phyloP scores from a whole-genome alignment of 345 rosid genomes.

The Melastoma malabathricum region DNA sequence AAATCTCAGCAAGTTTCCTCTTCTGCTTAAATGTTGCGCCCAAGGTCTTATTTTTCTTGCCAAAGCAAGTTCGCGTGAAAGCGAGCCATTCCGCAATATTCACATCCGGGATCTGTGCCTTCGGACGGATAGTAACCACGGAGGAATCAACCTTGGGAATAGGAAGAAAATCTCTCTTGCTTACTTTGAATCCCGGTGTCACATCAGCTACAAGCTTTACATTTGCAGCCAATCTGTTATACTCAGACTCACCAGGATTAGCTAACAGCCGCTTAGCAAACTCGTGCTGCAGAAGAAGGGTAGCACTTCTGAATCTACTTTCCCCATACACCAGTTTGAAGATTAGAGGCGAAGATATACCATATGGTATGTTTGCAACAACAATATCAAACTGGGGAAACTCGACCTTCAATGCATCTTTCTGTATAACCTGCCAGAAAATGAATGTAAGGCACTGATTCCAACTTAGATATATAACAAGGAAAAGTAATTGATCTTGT shows the following conservation, averaged over 20 bases:
- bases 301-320: conserved; percentile 46
- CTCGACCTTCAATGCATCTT: conserved; percentile 68
- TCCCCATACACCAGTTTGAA: conserved; percentile 66
- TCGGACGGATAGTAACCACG: conserved; percentile 62
- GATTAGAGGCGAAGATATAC: conserved; percentile 72
- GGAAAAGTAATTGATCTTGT: too few relatives aligned
- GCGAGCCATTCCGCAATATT: conserved; percentile 62
- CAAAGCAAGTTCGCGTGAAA: conserved; percentile 64
- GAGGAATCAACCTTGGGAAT: conserved; percentile 87
- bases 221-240: conserved; percentile 75
- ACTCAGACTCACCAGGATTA: conserved; percentile 72
- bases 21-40: conserved; percentile 90
- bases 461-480: background rate
- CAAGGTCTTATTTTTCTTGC: conserved; percentile 75
- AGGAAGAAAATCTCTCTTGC: conserved; percentile 85
- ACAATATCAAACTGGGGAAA: conserved; percentile 68
- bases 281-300: conserved; percentile 88
- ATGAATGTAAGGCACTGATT: background rate
- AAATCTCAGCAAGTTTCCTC: conserved; percentile 61
- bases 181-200: conserved; percentile 69
- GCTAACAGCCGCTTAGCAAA: conserved; percentile 71
- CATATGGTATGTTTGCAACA: conserved; percentile 65
- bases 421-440: conserved; percentile 42
- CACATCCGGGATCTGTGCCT: conserved; percentile 39
- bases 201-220: conserved; percentile 77